Percentiles rank a stretch among this genome's conserved stretches.
Evolutionary conservation across 208 protist genomes (phyloP).

Genomic region (Wallacemonas sp.): DNA sequence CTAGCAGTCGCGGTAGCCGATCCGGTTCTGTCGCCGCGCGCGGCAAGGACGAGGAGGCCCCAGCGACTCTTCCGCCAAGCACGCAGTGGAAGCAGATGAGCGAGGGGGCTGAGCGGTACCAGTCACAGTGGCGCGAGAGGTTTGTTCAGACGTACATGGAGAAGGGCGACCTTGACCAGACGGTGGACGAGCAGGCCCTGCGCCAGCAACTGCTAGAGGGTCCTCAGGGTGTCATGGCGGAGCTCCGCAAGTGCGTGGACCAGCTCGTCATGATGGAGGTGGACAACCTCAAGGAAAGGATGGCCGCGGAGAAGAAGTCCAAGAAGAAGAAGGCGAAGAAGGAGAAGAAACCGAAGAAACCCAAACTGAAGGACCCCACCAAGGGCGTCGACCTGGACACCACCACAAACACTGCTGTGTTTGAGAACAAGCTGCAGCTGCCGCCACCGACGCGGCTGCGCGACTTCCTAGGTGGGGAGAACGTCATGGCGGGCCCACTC

Average conservation of each 20-base stretch:
- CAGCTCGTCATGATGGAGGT: constrained; percentile 92
- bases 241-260: constrained; percentile 90
- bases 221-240: constrained; percentile 82
- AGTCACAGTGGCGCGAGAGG: constrained; percentile 56
- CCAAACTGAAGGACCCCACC: constrained; percentile 81
- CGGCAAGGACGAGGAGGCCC: constrained; percentile 1
- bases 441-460: constrained; percentile 38
- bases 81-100: constrained; percentile 56
- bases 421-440: constrained; percentile 85
- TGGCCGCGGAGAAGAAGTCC: constrained; percentile 80
- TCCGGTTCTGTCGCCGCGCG: constrained; percentile 10
- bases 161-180: constrained; percentile 70
- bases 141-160: constrained; percentile 68
- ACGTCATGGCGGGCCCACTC: constrained; percentile 57
- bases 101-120: constrained; percentile 58
- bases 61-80: constrained; percentile 34
- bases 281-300: constrained; percentile 80
- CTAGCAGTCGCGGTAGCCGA: not conserved
- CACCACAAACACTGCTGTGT: constrained; percentile 71
- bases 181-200: constrained; percentile 68
- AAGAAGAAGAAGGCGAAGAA: constrained; percentile 67
- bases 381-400: constrained; percentile 85
- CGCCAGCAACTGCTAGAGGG: constrained; percentile 84
- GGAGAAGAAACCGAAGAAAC: constrained; percentile 61
- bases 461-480: constrained; percentile 69